Percentiles rank a stretch among this genome's conserved stretches.
These are phyloP conservation scores for Dissoconium aciculare DNA, from an alignment of 2,329 filamentous ascomycete species.

Conservation along the genomic window DNA sequence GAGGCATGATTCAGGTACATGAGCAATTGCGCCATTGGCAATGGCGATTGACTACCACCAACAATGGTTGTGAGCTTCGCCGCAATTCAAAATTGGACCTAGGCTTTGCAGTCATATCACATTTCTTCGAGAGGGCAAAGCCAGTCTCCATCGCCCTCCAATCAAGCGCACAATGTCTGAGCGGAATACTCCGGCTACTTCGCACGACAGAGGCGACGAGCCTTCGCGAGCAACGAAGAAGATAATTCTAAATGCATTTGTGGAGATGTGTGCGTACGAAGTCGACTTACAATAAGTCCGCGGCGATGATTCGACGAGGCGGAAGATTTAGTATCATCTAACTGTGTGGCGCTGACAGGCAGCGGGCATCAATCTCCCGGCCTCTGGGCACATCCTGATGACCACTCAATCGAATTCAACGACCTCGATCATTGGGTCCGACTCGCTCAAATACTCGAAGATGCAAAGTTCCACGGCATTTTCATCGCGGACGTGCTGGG, in stretches of 20 bases:
- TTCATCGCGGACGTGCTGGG: conserved; percentile 53
- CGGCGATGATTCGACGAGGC: not conserved
- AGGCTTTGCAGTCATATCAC: no score
- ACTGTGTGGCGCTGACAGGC: conserved; percentile 23
- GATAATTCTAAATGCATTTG: conserved; percentile 31
- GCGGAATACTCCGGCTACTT: no score
- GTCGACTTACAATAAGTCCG: not conserved
- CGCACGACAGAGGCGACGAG: no score
- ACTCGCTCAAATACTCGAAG: conserved; percentile 44
- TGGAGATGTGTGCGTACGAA: conserved; percentile 15
- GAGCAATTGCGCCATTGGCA: no score
- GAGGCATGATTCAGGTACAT: no score
- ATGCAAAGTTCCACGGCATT: conserved; percentile 49
- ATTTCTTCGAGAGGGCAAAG: no score
- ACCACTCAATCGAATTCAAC: conserved; percentile 48
- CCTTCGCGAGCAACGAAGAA: conserved; percentile 25
- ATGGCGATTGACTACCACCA: no score
- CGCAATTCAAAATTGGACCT: no score
- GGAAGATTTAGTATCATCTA: conserved; percentile 16
- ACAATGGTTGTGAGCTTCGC: no score
- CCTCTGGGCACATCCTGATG: conserved; percentile 49
- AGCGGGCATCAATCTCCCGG: conserved; percentile 41
- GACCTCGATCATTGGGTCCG: conserved; percentile 46
- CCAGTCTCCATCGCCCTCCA: no score
- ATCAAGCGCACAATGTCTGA: no score